phyloP scores from a whole-genome alignment of 345 rosid genomes.

The Corymbia maculata region DNA sequence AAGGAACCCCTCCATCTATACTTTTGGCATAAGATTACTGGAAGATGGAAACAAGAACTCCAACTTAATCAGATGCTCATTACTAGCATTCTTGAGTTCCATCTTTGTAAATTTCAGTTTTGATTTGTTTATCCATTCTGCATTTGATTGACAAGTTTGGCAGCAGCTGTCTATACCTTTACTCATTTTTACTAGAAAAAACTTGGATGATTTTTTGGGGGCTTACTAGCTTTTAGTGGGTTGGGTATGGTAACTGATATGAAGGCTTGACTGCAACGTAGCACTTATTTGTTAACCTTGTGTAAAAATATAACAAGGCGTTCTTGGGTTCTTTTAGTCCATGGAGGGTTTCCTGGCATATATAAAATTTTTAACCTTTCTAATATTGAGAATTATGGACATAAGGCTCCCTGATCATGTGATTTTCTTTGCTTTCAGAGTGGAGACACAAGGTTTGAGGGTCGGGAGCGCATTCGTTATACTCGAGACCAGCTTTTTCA shows the following conservation, averaged over 20 bases:
- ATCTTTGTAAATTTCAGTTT: neutral
- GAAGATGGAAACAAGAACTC: neutral
- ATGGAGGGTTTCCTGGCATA: neutral
- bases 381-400: neutral
- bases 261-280: neutral
- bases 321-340: neutral
- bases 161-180: neutral
- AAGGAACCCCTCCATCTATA: neutral
- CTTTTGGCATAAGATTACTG: neutral
- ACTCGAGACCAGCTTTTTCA: constrained; percentile 70
- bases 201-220: neutral
- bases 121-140: neutral
- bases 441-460: constrained; percentile 60
- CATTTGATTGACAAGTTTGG: neutral
- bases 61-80: neutral
- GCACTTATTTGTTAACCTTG: neutral
- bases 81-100: neutral
- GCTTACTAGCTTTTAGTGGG: neutral
- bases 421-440: constrained; percentile 22
- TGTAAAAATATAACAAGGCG: neutral
- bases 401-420: neutral
- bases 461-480: constrained; percentile 47
- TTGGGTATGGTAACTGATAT: neutral
- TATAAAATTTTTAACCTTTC: neutral
- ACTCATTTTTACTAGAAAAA: neutral